phyloP scores from a whole-genome alignment of 164 flowering plant genomes.

The Akebia trifoliata region DNA sequence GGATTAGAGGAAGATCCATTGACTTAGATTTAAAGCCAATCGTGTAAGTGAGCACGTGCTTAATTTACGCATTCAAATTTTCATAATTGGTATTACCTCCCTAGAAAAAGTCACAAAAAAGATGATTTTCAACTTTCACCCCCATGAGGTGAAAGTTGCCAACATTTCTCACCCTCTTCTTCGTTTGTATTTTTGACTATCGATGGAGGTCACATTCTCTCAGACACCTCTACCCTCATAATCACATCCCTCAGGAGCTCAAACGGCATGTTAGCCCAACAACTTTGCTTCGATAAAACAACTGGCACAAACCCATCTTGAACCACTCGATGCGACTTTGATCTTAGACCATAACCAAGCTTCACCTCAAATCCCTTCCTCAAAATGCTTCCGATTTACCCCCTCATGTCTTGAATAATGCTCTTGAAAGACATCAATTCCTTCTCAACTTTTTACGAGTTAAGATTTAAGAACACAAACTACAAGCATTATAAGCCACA shows the following conservation, averaged over 20 bases:
- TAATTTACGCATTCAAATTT: too few species aligned
- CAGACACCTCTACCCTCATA: conserved; percentile 61
- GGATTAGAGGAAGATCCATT: too few species aligned
- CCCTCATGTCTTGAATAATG: conserved; percentile 52
- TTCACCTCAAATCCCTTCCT: conserved; percentile 57
- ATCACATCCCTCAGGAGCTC: conserved; percentile 82
- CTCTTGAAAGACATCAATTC: conserved; percentile 30
- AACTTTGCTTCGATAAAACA: conserved; percentile 39
- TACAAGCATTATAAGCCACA: background rate
- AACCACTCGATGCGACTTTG: conserved; percentile 66
- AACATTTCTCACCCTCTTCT: too few species aligned
- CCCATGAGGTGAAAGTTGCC: too few species aligned
- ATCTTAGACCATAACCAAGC: conserved; percentile 58
- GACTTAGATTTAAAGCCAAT: too few species aligned
- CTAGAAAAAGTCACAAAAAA: too few species aligned
- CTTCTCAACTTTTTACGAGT: background rate
- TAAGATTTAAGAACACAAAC: too few species aligned
- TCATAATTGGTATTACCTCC: too few species aligned
- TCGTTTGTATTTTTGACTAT: too few species aligned
- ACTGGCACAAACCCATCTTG: conserved; percentile 41
- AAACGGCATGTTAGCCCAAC: conserved; percentile 83
- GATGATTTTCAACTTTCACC: too few species aligned
- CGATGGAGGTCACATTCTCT: conserved; percentile 70
- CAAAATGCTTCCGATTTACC: conserved; percentile 56
- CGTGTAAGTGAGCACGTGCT: too few species aligned